Evolutionary conservation across 768 basidiomycete genomes (phyloP).

Genomic region (Podaxis sp.): DNA sequence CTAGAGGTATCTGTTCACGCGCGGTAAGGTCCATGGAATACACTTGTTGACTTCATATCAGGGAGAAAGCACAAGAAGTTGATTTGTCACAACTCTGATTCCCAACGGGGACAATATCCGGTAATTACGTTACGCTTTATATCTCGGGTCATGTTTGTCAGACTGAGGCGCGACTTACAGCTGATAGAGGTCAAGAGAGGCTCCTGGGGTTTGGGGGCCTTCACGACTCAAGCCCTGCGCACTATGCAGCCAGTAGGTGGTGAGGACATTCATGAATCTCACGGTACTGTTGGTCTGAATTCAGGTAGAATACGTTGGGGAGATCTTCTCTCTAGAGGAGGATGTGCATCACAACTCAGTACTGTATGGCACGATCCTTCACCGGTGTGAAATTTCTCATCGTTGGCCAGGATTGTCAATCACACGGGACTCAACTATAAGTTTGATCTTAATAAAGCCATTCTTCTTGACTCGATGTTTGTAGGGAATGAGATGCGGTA

Average conservation of each 20-base stretch:
- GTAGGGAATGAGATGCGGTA: conserved; percentile 64
- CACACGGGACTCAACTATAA: conserved; percentile 59
- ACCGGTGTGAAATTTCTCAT: conserved; percentile 22
- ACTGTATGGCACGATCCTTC: conserved; percentile 32
- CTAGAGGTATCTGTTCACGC: conserved; percentile 17
- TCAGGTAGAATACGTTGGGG: conserved; percentile 56
- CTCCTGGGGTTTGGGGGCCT: conserved; percentile 8
- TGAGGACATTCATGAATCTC: conserved; percentile 9
- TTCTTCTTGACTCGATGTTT: conserved; percentile 50
- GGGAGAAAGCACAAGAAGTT: conserved; percentile 43
- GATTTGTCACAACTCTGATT: conserved; percentile 44
- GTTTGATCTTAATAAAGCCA: conserved; percentile 44
- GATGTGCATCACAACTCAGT: conserved; percentile 40
- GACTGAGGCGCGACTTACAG: not conserved
- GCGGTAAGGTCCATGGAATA: not conserved
- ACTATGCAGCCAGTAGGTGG: conserved; percentile 12
- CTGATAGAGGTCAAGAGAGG: conserved; percentile 1
- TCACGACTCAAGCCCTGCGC: not conserved
- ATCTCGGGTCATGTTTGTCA: not conserved
- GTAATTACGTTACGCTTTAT: conserved; percentile 20
- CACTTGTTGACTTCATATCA: conserved; percentile 22
- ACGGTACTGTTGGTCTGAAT: not conserved
- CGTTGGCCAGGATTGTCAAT: conserved; percentile 26
- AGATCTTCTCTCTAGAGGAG: conserved; percentile 26
- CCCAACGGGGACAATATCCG: conserved; percentile 41